Conservation (phyloP, 108 stramenopile species). For the Skeletonema menzelii region DNA sequence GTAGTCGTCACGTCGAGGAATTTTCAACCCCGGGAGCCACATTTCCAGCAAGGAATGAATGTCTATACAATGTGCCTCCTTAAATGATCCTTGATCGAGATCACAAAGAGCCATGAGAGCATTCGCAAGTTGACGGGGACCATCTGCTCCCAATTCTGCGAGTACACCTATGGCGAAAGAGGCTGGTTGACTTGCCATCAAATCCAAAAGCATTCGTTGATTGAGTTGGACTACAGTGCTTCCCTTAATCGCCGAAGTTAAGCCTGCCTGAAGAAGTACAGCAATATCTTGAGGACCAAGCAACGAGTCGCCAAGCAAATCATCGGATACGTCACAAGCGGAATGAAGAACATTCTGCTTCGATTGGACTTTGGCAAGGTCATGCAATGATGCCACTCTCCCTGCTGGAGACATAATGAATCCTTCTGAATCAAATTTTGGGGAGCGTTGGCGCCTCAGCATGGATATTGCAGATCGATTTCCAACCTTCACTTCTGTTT, state of each 20-base stretch:
- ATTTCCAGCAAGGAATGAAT: constrained; percentile 81
- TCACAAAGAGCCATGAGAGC: constrained; percentile 72
- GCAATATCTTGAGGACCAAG: constrained; percentile 90
- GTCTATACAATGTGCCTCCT: constrained; percentile 67
- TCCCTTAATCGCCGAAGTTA: constrained; percentile 85
- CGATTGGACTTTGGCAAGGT: constrained; percentile 19
- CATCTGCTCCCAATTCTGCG: constrained; percentile 82
- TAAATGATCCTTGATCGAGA: constrained; percentile 86
- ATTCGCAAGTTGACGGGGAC: constrained; percentile 77
- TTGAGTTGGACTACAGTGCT: constrained; percentile 91
- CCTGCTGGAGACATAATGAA: constrained; percentile 72
- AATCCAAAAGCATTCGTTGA: constrained; percentile 88
- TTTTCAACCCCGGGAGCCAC: constrained; percentile 84
- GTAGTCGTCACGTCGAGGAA: constrained; percentile 86
- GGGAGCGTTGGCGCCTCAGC: constrained; percentile 42
- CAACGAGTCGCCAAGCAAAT: constrained; percentile 85
- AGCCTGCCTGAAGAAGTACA: constrained; percentile 86
- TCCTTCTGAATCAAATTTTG: constrained; percentile 37
- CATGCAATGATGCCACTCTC: constrained; percentile 59
- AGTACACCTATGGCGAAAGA: constrained; percentile 84
- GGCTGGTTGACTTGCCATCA: constrained; percentile 86
- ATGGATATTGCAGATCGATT: constrained; percentile 30
- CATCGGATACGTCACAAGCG: constrained; percentile 19
- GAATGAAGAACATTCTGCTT: not conserved
- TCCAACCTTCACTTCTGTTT: constrained; percentile 8